phyloP scores from a whole-genome alignment of 2,329 filamentous ascomycete species.

The Phyllosticta capitalensis region DNA sequence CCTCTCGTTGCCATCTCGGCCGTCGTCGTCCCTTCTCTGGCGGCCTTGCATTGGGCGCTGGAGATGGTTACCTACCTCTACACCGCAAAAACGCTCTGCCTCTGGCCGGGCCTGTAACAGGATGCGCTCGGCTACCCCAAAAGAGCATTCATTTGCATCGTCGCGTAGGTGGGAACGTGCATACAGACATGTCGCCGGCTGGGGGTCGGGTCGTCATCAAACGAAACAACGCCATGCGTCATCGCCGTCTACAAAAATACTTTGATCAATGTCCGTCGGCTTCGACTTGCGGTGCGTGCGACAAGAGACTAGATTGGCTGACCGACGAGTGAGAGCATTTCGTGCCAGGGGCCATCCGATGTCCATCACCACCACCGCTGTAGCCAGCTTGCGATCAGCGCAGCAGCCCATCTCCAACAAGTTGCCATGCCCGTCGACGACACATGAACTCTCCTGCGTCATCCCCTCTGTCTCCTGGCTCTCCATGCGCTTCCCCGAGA shows the following conservation, averaged over 20 bases:
- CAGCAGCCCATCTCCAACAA: background rate
- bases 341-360: background rate
- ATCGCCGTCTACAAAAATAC: background rate
- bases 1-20: background rate
- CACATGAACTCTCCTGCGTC: background rate
- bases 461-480: background rate
- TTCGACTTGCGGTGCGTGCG: background rate
- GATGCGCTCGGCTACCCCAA: background rate
- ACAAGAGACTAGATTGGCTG: background rate
- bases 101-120: background rate
- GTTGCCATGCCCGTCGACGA: background rate
- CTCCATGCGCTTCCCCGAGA: background rate
- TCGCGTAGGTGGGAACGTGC: background rate
- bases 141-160: background rate
- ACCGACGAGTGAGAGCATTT: background rate
- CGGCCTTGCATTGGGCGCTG: background rate
- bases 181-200: too few relatives aligned
- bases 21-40: background rate
- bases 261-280: background rate
- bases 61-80: background rate
- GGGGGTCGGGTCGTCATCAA: background rate
- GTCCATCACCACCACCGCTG: background rate
- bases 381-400: background rate
- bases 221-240: background rate
- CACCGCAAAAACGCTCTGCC: background rate